phyloP scores from a whole-genome alignment of 2,329 filamentous ascomycete genomes.

The Talaromyces sp. region DNA sequence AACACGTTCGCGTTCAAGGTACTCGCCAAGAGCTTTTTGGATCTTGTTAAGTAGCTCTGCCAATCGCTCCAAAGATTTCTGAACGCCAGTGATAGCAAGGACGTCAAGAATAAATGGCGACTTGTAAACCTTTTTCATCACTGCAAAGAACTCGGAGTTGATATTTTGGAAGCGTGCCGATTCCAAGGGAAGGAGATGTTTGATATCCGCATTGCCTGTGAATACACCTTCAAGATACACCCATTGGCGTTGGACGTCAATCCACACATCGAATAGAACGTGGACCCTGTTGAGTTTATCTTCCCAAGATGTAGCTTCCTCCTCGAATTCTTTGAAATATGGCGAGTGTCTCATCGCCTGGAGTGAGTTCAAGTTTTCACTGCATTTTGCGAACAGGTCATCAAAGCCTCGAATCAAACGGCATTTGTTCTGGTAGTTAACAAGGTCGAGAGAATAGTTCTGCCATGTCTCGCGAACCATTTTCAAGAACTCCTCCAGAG shows the following conservation, averaged over 20 bases:
- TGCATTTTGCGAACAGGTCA: constrained; percentile 96
- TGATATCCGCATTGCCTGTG: constrained; percentile 97
- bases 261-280: constrained; percentile 98
- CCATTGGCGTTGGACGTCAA: constrained; percentile 99
- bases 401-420: constrained; percentile 97
- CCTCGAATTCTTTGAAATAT: constrained; percentile 99
- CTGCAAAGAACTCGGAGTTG: constrained; percentile 96
- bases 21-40: constrained; percentile 96
- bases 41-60: constrained; percentile 99
- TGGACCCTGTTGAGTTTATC: constrained; percentile 97
- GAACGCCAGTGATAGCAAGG: constrained; percentile 88
- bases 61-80: constrained; percentile 90
- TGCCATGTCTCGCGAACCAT: constrained; percentile 97
- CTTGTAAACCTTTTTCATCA: constrained; percentile 99
- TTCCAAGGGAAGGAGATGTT: constrained; percentile 92
- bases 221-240: constrained; percentile 99
- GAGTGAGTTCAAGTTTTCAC: constrained; percentile 93
- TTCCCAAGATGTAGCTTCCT: constrained; percentile 94
- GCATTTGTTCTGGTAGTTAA: constrained; percentile 97
- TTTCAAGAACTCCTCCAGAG: constrained; percentile 92
- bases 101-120: constrained; percentile 94
- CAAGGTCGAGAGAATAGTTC: constrained; percentile 86
- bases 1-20: constrained; percentile 93
- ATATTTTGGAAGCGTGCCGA: constrained; percentile 98
- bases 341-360: constrained; percentile 99